A percentile compares a stretch with the other conserved stretches of the same genome.
Conservation (phyloP, 2,329 filamentous ascomycete species). For the Calonectria henricotiae region DNA sequence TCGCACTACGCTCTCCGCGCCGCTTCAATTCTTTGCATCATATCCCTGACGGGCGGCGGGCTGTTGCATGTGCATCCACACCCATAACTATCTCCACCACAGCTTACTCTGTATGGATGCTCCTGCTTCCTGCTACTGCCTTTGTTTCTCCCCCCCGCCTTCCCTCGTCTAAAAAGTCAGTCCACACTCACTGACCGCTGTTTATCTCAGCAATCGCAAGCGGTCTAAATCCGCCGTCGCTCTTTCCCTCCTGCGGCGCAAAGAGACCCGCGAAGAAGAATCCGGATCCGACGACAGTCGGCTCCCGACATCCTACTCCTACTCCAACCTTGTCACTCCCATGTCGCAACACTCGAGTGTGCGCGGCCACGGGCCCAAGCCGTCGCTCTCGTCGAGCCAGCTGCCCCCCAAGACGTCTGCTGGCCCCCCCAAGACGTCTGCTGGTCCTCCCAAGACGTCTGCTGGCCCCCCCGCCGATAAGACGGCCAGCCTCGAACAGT, state of each 20-base stretch:
- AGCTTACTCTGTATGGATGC: slow-evolving; percentile 44
- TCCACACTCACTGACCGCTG: slow-evolving; percentile 54
- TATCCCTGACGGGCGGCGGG: slow-evolving; percentile 30
- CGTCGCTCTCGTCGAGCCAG: slow-evolving; percentile 64
- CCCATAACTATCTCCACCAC: slow-evolving; percentile 32
- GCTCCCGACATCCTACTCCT: slow-evolving; percentile 56
- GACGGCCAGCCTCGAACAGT: slow-evolving; percentile 84
- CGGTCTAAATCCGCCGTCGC: slow-evolving; percentile 70
- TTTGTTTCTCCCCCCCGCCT: slow-evolving; percentile 31
- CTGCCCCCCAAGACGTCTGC: slow-evolving; percentile 45
- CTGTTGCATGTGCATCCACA: slow-evolving; percentile 36
- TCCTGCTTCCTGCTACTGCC: slow-evolving; percentile 36
- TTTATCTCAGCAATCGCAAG: slow-evolving; percentile 62
- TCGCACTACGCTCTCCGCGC: slow-evolving; percentile 18
- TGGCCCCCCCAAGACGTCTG: slow-evolving; percentile 40
- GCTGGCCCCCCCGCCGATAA: slow-evolving; percentile 61
- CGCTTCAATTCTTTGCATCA: slow-evolving; percentile 31
- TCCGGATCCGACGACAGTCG: slow-evolving; percentile 70
- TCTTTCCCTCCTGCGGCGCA: slow-evolving; percentile 71
- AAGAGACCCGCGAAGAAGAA: slow-evolving; percentile 68
- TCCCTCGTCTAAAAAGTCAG: slow-evolving; percentile 46
- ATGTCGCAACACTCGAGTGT: slow-evolving; percentile 58
- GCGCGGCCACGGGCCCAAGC: slow-evolving; percentile 65
- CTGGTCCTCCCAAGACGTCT: slow-evolving; percentile 47
- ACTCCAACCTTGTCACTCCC: slow-evolving; percentile 55